Evolutionary conservation across 73 alveolate genomes (phyloP).

Genomic region (Tetrahymena malaccensis): DNA sequence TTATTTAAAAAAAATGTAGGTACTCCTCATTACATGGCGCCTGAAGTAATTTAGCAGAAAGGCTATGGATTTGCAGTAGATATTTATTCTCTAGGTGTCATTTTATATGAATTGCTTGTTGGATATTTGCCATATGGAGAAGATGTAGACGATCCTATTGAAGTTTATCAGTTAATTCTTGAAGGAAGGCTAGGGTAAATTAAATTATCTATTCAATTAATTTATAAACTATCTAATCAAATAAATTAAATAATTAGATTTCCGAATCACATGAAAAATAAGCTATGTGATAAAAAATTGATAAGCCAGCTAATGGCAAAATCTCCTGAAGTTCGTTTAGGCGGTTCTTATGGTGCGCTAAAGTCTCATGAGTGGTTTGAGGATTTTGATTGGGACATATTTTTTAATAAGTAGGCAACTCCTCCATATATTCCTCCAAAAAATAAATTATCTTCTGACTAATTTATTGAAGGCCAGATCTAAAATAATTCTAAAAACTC

Average conservation of each 20-base stretch:
- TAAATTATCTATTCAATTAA: neutral
- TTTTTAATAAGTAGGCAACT: conserved; percentile 4
- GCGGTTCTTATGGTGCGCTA: conserved; percentile 26
- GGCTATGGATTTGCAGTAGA: conserved; percentile 98
- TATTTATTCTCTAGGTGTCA: conserved; percentile 94
- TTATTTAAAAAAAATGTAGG: conserved; percentile 39
- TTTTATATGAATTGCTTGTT: conserved; percentile 80
- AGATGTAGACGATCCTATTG: neutral
- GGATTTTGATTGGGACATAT: conserved; percentile 31
- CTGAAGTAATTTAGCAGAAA: conserved; percentile 89
- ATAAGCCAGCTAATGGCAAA: conserved; percentile 15
- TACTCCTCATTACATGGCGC: conserved; percentile 97
- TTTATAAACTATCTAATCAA: neutral
- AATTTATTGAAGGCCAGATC: neutral
- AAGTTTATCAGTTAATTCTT: neutral
- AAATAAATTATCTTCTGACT: neutral
- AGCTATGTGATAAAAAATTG: conserved; percentile 4
- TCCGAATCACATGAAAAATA: neutral
- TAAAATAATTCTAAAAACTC: neutral
- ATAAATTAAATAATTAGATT: neutral
- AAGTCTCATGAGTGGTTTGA: conserved; percentile 44
- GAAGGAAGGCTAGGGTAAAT: neutral
- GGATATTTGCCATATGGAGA: conserved; percentile 95
- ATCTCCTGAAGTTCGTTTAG: conserved; percentile 33
- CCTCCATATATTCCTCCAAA: conserved; percentile 7